Conservation (phyloP, 1,139 yeast species). For the Chernovozyma sophiae-reginae region DNA sequence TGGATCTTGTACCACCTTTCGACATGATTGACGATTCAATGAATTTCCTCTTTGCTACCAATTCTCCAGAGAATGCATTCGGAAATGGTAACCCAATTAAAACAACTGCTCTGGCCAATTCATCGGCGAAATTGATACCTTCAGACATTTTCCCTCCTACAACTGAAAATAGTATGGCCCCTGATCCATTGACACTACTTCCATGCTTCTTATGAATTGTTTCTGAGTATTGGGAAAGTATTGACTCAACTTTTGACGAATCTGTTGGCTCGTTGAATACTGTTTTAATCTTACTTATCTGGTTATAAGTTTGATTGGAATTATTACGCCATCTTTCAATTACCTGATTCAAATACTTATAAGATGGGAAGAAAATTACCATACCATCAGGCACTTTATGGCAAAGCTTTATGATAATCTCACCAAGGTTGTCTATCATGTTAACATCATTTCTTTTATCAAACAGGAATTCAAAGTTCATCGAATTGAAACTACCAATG, state of each 20-base stretch:
- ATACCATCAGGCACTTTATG: conserved; percentile 65
- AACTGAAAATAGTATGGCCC: conserved; percentile 76
- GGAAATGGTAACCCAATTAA: conserved; percentile 93
- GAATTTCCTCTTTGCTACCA: conserved; percentile 66
- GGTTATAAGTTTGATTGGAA: conserved; percentile 7
- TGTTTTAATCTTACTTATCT: conserved; percentile 26
- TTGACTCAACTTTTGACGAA: conserved; percentile 36
- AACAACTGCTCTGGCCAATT: conserved; percentile 79
- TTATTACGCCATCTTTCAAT: conserved; percentile 45
- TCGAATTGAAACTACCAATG: conserved; percentile 22
- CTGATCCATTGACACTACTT: conserved; percentile 21
- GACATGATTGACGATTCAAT: conserved; percentile 46
- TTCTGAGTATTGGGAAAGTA: conserved; percentile 49
- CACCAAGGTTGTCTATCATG: conserved; percentile 54
- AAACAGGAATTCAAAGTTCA: conserved; percentile 62
- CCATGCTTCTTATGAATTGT: conserved; percentile 16
- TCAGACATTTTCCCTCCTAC: conserved; percentile 95
- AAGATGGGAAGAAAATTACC: conserved; percentile 84
- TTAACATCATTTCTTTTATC: conserved; percentile 48
- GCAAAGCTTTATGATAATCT: conserved; percentile 39
- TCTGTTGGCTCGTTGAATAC: conserved; percentile 57
- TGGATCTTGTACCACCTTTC: conserved; percentile 37
- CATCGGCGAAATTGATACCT: conserved; percentile 88
- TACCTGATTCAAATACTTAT: conserved; percentile 58
- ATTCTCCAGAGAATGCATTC: conserved; percentile 77